Evolutionary conservation across 306 rosid species (phyloP).

Genomic region (Vicia sativa): DNA sequence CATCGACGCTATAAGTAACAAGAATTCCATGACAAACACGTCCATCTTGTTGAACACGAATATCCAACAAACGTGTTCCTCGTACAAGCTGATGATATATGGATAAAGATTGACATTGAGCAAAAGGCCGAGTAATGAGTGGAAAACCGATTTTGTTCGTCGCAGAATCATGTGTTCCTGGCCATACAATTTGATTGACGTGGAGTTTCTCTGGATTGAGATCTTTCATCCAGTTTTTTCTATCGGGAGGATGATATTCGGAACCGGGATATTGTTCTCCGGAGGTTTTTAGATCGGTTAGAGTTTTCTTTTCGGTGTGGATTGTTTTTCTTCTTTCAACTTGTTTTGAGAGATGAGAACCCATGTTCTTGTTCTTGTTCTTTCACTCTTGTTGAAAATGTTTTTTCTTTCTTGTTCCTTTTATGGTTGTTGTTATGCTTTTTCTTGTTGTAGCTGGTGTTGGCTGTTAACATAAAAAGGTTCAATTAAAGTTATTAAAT

Average conservation of each 20-base stretch:
- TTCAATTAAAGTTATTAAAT: neutral
- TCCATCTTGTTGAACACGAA: slow-evolving; percentile 70
- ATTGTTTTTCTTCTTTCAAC: slow-evolving; percentile 56
- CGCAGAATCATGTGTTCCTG: slow-evolving; percentile 91
- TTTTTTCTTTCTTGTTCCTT: neutral
- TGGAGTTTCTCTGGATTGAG: slow-evolving; percentile 55
- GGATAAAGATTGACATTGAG: slow-evolving; percentile 81
- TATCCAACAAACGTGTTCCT: slow-evolving; percentile 67
- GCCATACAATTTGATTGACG: slow-evolving; percentile 75
- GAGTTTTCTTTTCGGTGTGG: slow-evolving; percentile 50
- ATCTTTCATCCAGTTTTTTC: slow-evolving; percentile 76
- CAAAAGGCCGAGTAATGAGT: slow-evolving; percentile 78
- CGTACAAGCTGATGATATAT: slow-evolving; percentile 65
- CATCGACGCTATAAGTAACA: slow-evolving; percentile 60
- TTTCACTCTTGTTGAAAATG: slow-evolving; percentile 3
- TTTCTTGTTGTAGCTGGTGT: slow-evolving; percentile 6
- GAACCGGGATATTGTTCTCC: slow-evolving; percentile 65
- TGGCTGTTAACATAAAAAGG: neutral
- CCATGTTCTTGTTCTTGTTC: slow-evolving; percentile 64
- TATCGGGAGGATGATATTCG: slow-evolving; percentile 63
- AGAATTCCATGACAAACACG: slow-evolving; percentile 82
- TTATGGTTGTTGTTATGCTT: neutral
- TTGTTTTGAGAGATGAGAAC: slow-evolving; percentile 63
- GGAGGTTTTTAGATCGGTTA: slow-evolving; percentile 46
- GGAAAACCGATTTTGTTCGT: slow-evolving; percentile 82